A percentile compares a stretch with the other conserved stretches of the same genome.
phyloP scores from a whole-genome alignment of 1,284 basidiomycete genomes.

The Caloboletus inedulis region DNA sequence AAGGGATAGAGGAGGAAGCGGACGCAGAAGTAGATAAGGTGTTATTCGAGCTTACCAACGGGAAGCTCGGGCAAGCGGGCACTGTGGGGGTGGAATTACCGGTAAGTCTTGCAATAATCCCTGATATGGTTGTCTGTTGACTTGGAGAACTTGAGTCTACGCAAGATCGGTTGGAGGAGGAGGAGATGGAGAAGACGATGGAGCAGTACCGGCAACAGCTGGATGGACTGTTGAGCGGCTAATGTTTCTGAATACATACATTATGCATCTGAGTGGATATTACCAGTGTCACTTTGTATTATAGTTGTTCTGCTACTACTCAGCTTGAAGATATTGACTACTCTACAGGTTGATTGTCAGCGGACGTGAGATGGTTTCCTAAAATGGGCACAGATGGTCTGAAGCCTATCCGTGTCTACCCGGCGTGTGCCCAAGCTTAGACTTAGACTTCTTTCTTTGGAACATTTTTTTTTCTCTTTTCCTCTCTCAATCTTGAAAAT shows the following conservation, averaged over 20 bases:
- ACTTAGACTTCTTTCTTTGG: slow-evolving; percentile 11
- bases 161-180: slow-evolving; percentile 67
- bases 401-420: slow-evolving; percentile 27
- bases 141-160: slow-evolving; percentile 37
- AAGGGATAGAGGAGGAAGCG: slow-evolving; percentile 95
- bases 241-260: slow-evolving; percentile 24
- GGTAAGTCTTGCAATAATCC: slow-evolving; percentile 47
- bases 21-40: slow-evolving; percentile 98
- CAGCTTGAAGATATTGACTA: too few relatives aligned
- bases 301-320: slow-evolving; percentile 2
- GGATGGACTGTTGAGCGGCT: slow-evolving; percentile 78
- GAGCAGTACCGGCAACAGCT: slow-evolving; percentile 85
- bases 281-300: slow-evolving; percentile 11
- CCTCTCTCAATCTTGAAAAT: slow-evolving; percentile 35
- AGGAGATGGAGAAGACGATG: slow-evolving; percentile 81
- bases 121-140: slow-evolving; percentile 9
- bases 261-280: slow-evolving; percentile 7
- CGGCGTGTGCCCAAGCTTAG: slow-evolving; percentile 9
- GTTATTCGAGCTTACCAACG: slow-evolving; percentile 92
- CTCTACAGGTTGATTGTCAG: background rate
- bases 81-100: slow-evolving; percentile 73
- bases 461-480: slow-evolving; percentile 4
- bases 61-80: slow-evolving; percentile 86
- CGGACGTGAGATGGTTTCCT: slow-evolving; percentile 3
- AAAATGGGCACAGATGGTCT: slow-evolving; percentile 8